These are phyloP conservation scores for Monascus ruber DNA, from an alignment of 2,329 filamentous ascomycete genomes.

Conservation along the genomic window DNA sequence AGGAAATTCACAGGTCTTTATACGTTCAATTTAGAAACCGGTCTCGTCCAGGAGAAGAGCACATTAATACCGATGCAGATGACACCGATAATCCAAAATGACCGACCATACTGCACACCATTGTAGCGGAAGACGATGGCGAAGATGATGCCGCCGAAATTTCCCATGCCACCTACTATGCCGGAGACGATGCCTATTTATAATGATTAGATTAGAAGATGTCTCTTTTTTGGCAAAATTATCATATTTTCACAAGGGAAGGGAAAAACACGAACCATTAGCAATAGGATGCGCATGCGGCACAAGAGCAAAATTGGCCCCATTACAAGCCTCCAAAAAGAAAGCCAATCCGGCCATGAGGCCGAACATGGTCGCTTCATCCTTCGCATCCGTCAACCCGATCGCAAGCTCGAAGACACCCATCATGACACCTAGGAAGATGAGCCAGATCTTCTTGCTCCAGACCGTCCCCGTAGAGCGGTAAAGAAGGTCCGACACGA, in stretches of 20 bases:
- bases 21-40: slow-evolving; percentile 31
- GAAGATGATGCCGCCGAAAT: slow-evolving; percentile 75
- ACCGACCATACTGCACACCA: slow-evolving; percentile 54
- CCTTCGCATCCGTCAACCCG: slow-evolving; percentile 51
- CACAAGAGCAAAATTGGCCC: slow-evolving; percentile 74
- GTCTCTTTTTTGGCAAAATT: too few species aligned
- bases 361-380: slow-evolving; percentile 58
- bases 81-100: slow-evolving; percentile 72
- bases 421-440: slow-evolving; percentile 44
- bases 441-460: slow-evolving; percentile 54
- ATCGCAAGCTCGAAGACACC: slow-evolving; percentile 53
- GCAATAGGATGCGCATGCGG: slow-evolving; percentile 75
- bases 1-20: too few species aligned
- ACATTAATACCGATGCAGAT: slow-evolving; percentile 62
- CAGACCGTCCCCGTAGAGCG: slow-evolving; percentile 41
- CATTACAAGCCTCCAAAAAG: slow-evolving; percentile 77
- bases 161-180: slow-evolving; percentile 66
- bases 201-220: not conserved
- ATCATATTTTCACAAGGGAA: not conserved
- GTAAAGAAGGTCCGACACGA: slow-evolving; percentile 48
- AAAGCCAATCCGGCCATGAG: slow-evolving; percentile 66
- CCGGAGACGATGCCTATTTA: slow-evolving; percentile 53
- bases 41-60: slow-evolving; percentile 51
- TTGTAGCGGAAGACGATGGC: slow-evolving; percentile 72
- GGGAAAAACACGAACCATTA: slow-evolving; percentile 48